Evolutionary conservation across 345 rosid genomes (phyloP), one percentile per base, ranked within the genome.

Genomic region (Brassica nigra): DNA sequence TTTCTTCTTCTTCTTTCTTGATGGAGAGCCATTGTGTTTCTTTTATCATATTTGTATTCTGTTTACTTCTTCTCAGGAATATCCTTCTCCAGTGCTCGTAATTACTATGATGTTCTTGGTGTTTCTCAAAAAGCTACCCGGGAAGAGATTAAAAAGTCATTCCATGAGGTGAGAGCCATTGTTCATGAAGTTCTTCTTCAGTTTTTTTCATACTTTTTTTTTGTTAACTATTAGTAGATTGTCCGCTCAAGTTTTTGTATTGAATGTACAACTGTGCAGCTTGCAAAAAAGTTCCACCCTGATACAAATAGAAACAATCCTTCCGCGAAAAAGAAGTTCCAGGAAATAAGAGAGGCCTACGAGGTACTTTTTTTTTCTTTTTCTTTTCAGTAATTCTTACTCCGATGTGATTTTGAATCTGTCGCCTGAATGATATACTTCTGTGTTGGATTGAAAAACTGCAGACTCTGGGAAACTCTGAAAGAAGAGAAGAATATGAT

Each of bases 241-340:
- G 11, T 54, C 28, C 0, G 36, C 16, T 57, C 49, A 10, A 23
- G 36, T 78, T 75, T 49, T 7, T 16, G 68, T 1, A 52, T 33
- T 76, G 69, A 71, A 55, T 71, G 54, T 68, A 1, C 30, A 79
- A 62, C 49, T 20, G 6, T 90, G 87, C 87, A 95, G 97, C 97
- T 95, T 62, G 99, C 99, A 0, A 95, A 92, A 80, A 92, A 91
- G 75, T 91, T 86, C 83, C 99, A 95, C 84, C 99, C 99, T 28
- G 97, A 95, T 84, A 85, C 95, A 70, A 95, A 90, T 85, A 89
- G 83, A 85, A 89, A 88, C 71, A 95, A 89, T 73, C 92, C 95
- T 76, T 88, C 97, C 76, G 92, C 97, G 7, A 91, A 92, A 82
- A 89, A 80, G 82, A 91, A 90, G 74, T 95, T 95, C 86, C 97